These are phyloP conservation scores for Umbilicus rupestris DNA, from an alignment of 164 flowering plant species.

Conservation along the genomic window DNA sequence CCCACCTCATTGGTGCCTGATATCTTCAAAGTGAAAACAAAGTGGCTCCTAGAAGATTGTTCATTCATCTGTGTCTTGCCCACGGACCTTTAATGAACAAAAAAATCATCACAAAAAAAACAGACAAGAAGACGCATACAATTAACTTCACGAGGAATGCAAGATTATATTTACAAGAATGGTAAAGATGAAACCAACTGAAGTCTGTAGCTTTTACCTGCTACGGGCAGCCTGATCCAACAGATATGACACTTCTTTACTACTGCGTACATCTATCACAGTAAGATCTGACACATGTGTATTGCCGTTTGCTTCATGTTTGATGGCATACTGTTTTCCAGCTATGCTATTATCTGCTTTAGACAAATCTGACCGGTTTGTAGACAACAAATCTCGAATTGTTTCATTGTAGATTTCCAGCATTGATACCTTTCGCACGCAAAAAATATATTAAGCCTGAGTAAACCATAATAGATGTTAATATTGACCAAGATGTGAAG, in stretches of 20 bases:
- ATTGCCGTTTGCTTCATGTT: slow-evolving; percentile 84
- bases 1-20: slow-evolving; percentile 81
- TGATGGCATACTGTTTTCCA: slow-evolving; percentile 70
- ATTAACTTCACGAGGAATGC: neutral
- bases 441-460: neutral
- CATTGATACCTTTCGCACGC: slow-evolving; percentile 87
- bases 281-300: slow-evolving; percentile 89
- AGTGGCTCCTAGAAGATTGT: slow-evolving; percentile 94
- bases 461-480: neutral
- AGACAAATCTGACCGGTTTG: slow-evolving; percentile 40
- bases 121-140: neutral
- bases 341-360: slow-evolving; percentile 29
- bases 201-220: slow-evolving; percentile 38
- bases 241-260: slow-evolving; percentile 73
- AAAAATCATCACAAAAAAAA: neutral
- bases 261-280: slow-evolving; percentile 71
- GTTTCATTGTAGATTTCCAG: slow-evolving; percentile 93
- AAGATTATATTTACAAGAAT: neutral
- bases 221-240: slow-evolving; percentile 83
- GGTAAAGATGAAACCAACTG: neutral
- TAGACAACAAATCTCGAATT: slow-evolving; percentile 67
- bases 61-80: slow-evolving; percentile 96
- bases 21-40: slow-evolving; percentile 82
- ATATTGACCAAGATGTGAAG: neutral
- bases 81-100: slow-evolving; percentile 50